These are phyloP conservation scores for Volvox reticuliferus DNA, from an alignment of 139 green algal species.

Conservation along the genomic window DNA sequence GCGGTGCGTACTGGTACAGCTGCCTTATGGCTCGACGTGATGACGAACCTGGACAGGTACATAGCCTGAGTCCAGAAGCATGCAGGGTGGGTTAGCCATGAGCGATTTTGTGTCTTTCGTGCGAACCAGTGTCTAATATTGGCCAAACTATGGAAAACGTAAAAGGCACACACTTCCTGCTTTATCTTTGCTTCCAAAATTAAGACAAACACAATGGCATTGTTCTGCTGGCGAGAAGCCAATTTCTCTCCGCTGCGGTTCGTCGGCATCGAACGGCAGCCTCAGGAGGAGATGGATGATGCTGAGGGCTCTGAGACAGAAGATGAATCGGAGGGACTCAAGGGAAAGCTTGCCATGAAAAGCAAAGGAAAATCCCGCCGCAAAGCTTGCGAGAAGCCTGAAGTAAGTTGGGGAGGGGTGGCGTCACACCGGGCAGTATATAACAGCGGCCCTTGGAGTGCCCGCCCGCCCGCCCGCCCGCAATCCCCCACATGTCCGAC, in stretches of 20 bases:
- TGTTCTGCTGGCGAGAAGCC: no score
- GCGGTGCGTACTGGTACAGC: not conserved
- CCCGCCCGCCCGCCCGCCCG: no score
- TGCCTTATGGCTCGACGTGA: not conserved
- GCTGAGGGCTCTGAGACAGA: constrained; percentile 3
- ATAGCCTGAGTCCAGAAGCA: not conserved
- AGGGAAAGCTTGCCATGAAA: constrained; percentile 31
- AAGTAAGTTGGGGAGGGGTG: constrained; percentile 36
- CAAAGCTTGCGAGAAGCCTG: constrained; percentile 60
- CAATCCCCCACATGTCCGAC: no score
- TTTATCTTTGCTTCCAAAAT: no score
- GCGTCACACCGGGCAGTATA: no score
- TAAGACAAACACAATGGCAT: no score
- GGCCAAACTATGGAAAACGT: no score
- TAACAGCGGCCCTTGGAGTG: no score
- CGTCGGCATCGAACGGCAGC: not conserved
- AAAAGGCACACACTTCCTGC: no score
- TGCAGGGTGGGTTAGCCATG: not conserved
- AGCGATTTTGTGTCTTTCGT: no score
- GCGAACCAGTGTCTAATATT: no score
- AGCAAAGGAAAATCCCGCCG: constrained; percentile 44
- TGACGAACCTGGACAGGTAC: constrained; percentile 15
- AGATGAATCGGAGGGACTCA: not conserved
- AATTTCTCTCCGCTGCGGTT: not conserved
- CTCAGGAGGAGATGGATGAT: not conserved